Percentiles rank a stretch among this genome's conserved stretches.
Conservation (phyloP, 371 early-diverging fungal species). For the Lichtheimia corymbifera region DNA sequence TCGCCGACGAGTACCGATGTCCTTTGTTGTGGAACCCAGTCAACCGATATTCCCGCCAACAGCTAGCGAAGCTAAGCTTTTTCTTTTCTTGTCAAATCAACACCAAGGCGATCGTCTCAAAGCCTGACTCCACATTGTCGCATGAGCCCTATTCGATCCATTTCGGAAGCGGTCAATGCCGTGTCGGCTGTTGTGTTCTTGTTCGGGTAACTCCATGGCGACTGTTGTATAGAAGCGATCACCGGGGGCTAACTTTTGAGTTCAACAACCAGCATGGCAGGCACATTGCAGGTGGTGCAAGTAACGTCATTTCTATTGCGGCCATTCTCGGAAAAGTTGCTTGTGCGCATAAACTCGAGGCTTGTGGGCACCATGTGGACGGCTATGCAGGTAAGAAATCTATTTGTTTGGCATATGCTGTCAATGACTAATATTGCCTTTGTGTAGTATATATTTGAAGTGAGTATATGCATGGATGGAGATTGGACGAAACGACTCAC, state of each 20-base stretch:
- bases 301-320: slow-evolving; percentile 52
- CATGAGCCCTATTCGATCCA: slow-evolving; percentile 28
- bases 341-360: slow-evolving; percentile 60
- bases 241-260: not conserved
- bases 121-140: not conserved
- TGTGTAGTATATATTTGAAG: slow-evolving; percentile 47
- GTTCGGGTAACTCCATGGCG: slow-evolving; percentile 37
- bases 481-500: not conserved
- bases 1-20: too few species aligned
- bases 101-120: too few species aligned
- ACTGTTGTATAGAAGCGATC: not conserved
- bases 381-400: slow-evolving; percentile 61
- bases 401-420: not conserved
- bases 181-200: slow-evolving; percentile 36
- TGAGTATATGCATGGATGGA: slow-evolving; percentile 10
- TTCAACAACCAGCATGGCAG: slow-evolving; percentile 33
- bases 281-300: slow-evolving; percentile 57
- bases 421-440: too few species aligned
- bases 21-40: too few species aligned
- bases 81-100: too few species aligned
- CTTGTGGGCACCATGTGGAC: slow-evolving; percentile 64
- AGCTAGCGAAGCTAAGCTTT: too few species aligned
- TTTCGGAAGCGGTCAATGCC: slow-evolving; percentile 36
- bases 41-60: too few species aligned
- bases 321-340: slow-evolving; percentile 55